Percentiles rank a stretch among this genome's conserved stretches.
Evolutionary conservation across 2,329 filamentous ascomycete species (phyloP).

Genomic region (Rutstroemia sp.): DNA sequence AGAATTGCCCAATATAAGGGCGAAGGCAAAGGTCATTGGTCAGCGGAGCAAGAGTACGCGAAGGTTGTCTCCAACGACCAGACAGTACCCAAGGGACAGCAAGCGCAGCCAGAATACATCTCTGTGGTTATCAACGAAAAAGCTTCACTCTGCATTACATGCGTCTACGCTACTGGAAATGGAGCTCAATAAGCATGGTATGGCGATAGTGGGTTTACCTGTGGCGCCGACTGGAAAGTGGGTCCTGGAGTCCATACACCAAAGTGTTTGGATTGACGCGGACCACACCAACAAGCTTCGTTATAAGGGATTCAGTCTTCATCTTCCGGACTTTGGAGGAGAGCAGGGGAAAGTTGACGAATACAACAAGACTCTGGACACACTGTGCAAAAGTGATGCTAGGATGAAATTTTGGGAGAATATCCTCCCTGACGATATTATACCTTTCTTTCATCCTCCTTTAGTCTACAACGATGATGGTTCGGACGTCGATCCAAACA

Average conservation of each 20-base stretch:
- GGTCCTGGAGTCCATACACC: not conserved
- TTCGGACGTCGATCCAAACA: not conserved
- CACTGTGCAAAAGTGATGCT: not conserved
- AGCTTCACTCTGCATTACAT: not conserved
- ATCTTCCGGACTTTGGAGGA: not conserved
- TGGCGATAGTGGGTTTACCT: not conserved
- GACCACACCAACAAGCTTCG: not conserved
- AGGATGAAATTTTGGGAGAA: not conserved
- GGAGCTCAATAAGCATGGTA: not conserved
- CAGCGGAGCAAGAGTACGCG: not conserved
- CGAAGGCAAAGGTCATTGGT: not conserved
- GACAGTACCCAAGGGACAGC: not conserved
- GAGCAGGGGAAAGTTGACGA: not conserved
- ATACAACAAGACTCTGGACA: not conserved
- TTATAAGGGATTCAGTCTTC: not conserved
- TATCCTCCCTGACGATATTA: not conserved
- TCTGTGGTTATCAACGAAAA: not conserved
- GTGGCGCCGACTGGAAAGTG: not conserved
- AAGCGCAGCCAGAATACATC: not conserved
- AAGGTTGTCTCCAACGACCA: not conserved
- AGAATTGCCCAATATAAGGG: not conserved
- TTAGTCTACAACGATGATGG: not conserved
- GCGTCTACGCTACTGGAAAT: not conserved
- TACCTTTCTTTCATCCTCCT: not conserved
- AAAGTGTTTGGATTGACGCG: not conserved